Percentiles rank a stretch among this genome's conserved stretches.
Evolutionary conservation across 148 eudicot species (phyloP).

Genomic region (Cornus controversa): DNA sequence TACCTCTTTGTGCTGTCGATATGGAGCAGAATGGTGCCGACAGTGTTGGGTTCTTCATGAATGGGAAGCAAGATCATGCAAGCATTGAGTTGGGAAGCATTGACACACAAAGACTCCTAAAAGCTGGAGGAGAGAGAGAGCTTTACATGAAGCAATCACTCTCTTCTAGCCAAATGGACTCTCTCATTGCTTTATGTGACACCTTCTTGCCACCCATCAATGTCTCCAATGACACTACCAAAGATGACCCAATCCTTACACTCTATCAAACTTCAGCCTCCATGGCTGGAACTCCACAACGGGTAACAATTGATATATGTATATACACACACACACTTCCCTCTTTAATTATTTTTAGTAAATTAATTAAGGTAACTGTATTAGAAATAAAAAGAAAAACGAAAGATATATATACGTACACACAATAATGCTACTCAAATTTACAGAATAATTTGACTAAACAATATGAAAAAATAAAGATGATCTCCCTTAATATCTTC

Average conservation of each 20-base stretch:
- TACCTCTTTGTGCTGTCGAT: background rate
- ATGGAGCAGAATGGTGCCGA: conserved; percentile 5
- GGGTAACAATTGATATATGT: conserved; percentile 31
- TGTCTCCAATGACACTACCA: conserved; percentile 11
- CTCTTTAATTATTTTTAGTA: no score
- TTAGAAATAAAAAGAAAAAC: no score
- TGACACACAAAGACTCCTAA: conserved; percentile 15
- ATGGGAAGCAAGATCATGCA: background rate
- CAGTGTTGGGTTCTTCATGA: background rate
- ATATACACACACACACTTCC: no score
- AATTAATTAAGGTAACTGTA: no score
- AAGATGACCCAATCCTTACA: conserved; percentile 19
- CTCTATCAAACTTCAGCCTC: conserved; percentile 55
- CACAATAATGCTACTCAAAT: no score
- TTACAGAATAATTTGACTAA: no score
- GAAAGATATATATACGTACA: no score
- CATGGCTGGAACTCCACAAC: conserved; percentile 42
- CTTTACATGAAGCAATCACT: conserved; percentile 11
- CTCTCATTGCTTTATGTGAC: conserved; percentile 58
- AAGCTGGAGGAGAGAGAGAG: background rate
- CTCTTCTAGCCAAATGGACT: conserved; percentile 47
- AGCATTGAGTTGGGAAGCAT: conserved; percentile 21
- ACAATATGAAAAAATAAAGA: no score
- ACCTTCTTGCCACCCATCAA: conserved; percentile 49
- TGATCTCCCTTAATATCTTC: no score